These are phyloP conservation scores for Thermomucor indicae-seudaticae DNA, from an alignment of 371 early-diverging fungal species.

Conservation along the genomic window DNA sequence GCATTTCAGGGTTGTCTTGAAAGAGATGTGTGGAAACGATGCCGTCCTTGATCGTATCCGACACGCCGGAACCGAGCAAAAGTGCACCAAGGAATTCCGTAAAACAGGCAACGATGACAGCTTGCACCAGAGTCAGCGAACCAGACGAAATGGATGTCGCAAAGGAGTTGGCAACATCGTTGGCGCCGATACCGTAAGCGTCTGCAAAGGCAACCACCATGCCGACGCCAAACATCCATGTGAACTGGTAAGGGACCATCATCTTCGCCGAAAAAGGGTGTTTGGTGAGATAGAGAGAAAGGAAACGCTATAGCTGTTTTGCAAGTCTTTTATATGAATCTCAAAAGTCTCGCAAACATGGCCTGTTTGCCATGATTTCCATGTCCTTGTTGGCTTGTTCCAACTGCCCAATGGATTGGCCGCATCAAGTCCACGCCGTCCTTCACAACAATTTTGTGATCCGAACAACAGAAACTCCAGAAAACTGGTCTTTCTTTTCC, in stretches of 20 bases:
- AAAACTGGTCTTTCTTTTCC: no score
- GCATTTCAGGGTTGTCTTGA: constrained; percentile 57
- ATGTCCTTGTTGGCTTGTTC: no score
- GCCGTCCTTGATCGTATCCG: constrained; percentile 77
- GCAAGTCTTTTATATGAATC: neutral
- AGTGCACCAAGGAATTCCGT: constrained; percentile 85
- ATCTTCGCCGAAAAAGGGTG: constrained; percentile 6
- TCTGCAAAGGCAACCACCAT: constrained; percentile 65
- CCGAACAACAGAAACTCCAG: no score
- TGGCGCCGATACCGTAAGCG: constrained; percentile 75
- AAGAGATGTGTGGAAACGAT: constrained; percentile 58
- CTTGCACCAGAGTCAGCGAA: constrained; percentile 70
- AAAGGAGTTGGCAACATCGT: constrained; percentile 89
- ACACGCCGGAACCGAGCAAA: constrained; percentile 68
- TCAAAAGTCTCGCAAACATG: no score
- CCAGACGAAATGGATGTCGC: constrained; percentile 84
- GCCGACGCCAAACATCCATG: constrained; percentile 74
- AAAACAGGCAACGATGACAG: constrained; percentile 75
- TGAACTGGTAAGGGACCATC: constrained; percentile 64
- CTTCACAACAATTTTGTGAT: no score
- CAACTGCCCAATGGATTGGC: no score
- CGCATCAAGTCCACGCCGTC: no score
- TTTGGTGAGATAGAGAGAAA: neutral
- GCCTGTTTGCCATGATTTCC: no score
- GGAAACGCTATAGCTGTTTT: neutral